Evolutionary conservation across 768 basidiomycete species (phyloP).

Genomic region (Scleroderma citrinum): DNA sequence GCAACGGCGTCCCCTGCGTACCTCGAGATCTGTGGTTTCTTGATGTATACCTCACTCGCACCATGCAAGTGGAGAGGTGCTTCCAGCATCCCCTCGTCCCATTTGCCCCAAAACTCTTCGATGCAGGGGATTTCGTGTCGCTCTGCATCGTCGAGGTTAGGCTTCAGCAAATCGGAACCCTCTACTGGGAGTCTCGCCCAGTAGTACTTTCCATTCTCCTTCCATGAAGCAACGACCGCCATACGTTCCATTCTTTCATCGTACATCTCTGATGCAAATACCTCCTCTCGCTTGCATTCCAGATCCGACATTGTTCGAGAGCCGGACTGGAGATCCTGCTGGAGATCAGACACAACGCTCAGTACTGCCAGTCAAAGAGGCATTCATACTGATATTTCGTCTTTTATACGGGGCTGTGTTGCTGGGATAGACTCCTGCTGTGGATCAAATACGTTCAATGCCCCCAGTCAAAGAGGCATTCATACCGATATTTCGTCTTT

Average conservation of each 20-base stretch:
- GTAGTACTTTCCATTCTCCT: neutral
- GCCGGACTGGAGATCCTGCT: no score
- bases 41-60: neutral
- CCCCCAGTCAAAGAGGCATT: no score
- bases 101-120: neutral
- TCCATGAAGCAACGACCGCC: neutral
- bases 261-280: neutral
- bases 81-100: neutral
- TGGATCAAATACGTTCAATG: no score
- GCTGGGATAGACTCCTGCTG: no score
- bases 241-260: neutral
- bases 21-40: conserved; percentile 1
- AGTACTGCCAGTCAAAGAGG: no score
- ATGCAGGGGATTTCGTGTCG: neutral
- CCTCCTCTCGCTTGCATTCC: neutral
- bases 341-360: no score
- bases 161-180: neutral
- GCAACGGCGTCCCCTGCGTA: neutral
- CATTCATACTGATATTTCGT: no score
- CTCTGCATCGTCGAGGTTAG: neutral
- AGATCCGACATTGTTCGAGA: no score
- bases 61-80: neutral
- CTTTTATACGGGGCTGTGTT: no score
- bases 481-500: no score
- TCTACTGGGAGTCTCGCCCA: neutral